Percentiles rank a stretch among this genome's conserved stretches.
phyloP scores from a whole-genome alignment of 441 rosid species.

The Melastoma candidum region DNA sequence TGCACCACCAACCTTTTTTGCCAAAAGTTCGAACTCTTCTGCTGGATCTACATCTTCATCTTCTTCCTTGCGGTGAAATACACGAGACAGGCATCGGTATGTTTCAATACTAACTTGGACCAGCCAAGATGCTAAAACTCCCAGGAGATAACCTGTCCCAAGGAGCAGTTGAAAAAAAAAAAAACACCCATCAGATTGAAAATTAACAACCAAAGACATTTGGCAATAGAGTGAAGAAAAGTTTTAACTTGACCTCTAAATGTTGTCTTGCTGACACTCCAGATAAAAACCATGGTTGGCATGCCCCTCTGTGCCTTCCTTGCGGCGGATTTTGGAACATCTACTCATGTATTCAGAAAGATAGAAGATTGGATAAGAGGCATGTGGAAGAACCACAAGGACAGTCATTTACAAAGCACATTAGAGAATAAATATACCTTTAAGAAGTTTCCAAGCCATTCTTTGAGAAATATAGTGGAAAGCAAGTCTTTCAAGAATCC shows the following conservation, averaged over 20 bases:
- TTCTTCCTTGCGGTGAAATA: slow-evolving; percentile 30
- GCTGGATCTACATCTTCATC: slow-evolving; percentile 20
- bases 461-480: slow-evolving; percentile 68
- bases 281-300: slow-evolving; percentile 52
- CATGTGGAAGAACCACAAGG: too few species aligned
- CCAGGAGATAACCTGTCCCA: slow-evolving; percentile 68
- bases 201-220: neutral
- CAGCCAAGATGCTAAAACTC: slow-evolving; percentile 75
- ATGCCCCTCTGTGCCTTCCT: slow-evolving; percentile 76
- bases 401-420: too few species aligned
- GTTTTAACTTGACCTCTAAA: slow-evolving; percentile 50
- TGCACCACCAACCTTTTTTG: slow-evolving; percentile 51
- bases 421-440: slow-evolving; percentile 36
- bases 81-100: slow-evolving; percentile 35
- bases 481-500: slow-evolving; percentile 84
- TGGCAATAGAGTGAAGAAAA: neutral
- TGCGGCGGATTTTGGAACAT: slow-evolving; percentile 66
- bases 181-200: neutral
- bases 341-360: slow-evolving; percentile 24
- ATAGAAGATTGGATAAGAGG: too few species aligned
- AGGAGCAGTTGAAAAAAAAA: slow-evolving; percentile 11
- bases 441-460: slow-evolving; percentile 93
- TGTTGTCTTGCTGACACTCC: slow-evolving; percentile 71
- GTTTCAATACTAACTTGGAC: slow-evolving; percentile 82
- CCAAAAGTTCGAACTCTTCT: slow-evolving; percentile 48